Base-by-base conservation (phyloP, 257 asterid genomes). In the Scutellaria minor region DNA sequence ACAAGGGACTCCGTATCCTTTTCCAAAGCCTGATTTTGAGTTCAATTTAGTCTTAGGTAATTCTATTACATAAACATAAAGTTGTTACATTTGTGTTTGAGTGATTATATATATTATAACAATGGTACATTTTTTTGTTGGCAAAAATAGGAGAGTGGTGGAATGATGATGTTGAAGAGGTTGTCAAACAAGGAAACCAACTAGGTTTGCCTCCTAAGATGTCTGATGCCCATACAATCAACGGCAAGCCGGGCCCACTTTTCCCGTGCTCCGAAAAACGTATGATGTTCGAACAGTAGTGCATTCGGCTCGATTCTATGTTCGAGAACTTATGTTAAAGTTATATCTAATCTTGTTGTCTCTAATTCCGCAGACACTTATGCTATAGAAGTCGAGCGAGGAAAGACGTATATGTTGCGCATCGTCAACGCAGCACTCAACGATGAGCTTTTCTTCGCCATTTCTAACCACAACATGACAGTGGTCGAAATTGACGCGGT, bases 401-500 rank as follows among this genome's bases (percentile, higher is more conserved):
- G 83, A 20, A 78, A 78, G 24, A 78, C 76, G 1, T 81, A 77
- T 78, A 63, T 81, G 6, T 20, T 81, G n/a, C 72, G 83, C 2
- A 78, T 81, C 66, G 42, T 76, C 57, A 80, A 72, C 3, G 84
- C 84, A 7, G 84, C 84, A 7, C 76, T 80, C 0, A 81, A 88
- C 48, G 91, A 85, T 68, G 95, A 88, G 41, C 90, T 89, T 5
- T 89, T 89, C 77, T 89, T 89, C 7, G 88, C 83, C 51, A 73
- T 89, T 9, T 83, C 90, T 9, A 70, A 76, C 4, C 96, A 89
- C 73, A 77, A 62, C 15, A 55, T 89, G 78, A 89, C 96, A 2
- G 88, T 83, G 6, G 89, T 86, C 0, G 90, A 85, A 22, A 58
- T 71, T 7, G 85, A 78, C 7, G 85, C 85, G 6, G 83, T 81